Evolutionary conservation across 1,284 basidiomycete species (phyloP).

Genomic region (Stereum hirsutum): DNA sequence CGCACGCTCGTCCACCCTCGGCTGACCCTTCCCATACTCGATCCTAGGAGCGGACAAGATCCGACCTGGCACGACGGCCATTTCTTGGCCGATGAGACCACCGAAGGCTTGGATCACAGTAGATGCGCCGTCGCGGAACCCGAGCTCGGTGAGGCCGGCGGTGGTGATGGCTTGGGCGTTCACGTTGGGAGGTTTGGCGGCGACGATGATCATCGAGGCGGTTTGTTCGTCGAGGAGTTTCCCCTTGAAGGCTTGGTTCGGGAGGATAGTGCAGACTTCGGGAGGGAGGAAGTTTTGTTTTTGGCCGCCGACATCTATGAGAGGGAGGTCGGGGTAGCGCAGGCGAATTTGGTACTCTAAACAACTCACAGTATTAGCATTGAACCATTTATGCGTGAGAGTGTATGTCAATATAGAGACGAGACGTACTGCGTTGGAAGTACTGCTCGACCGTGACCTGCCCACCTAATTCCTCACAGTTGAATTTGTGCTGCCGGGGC

Average conservation of each 20-base stretch:
- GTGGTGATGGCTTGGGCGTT: conserved; percentile 52
- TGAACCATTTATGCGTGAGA: too few species aligned
- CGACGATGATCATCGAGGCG: conserved; percentile 55
- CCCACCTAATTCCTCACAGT: conserved; percentile 36
- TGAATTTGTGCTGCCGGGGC: conserved; percentile 45
- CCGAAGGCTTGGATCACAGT: conserved; percentile 46
- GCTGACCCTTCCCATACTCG: conserved; percentile 39
- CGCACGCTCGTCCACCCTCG: conserved; percentile 45
- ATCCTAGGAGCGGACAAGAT: conserved; percentile 52
- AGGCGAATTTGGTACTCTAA: conserved; percentile 51
- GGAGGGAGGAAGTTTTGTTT: conserved; percentile 46
- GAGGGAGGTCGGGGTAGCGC: conserved; percentile 38
- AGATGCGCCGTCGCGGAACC: conserved; percentile 34
- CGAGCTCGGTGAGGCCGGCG: conserved; percentile 50
- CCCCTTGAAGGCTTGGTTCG: conserved; percentile 62
- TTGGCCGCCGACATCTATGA: conserved; percentile 54
- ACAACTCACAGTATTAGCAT: too few species aligned
- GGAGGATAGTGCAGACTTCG: conserved; percentile 63
- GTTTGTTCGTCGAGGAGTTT: conserved; percentile 63
- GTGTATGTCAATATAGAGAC: too few species aligned
- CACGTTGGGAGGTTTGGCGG: conserved; percentile 57
- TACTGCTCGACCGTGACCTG: conserved; percentile 54
- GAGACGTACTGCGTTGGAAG: conserved; percentile 44
- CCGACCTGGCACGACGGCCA: conserved; percentile 68
- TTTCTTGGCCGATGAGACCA: conserved; percentile 47